Base-by-base conservation (phyloP, 2,329 filamentous ascomycete species). In the Eurotiales sp. region DNA sequence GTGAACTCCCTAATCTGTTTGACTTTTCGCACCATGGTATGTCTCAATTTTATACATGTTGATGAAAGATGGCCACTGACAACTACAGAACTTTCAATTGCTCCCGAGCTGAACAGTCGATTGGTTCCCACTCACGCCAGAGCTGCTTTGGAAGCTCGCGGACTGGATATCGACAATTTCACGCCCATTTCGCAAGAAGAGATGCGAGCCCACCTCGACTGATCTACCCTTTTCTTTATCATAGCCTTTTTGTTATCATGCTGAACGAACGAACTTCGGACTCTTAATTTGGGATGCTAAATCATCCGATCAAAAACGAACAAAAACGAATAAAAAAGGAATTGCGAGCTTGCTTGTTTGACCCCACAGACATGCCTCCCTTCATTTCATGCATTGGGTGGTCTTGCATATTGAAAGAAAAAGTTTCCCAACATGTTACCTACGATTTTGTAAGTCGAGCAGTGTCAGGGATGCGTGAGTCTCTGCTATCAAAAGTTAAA, bases 181-280 rank as follows among this genome's bases (percentile, higher is more conserved):
- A 90, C 85, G 62, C 92, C 92, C 41, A 79, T 99, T 77, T 78
- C 87, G 65, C 95, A 90, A 78, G 87, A 93, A 65, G 90, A 96
- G 71, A 97, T 99, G 93, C 89, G 96, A 77, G 93, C 93, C 54
- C 90, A 91, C 72, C 80, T 99, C 73, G 93, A 99, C 76, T 99
- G 87, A 91, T 51, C 21, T 51, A 42, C 27, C 17, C 48, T 32
- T 17, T 27, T 22, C 44, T 47, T 46, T 47, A 19, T 19, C n/a
- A 37, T 19, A 22, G n/a, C 21, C 11, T 46, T 22, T 40, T 42
- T 51, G 42, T 54, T 40, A 27, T 44, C 47, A 51, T 51, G 47
- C 47, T 39, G 30, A 51, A 43, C 47, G 42, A 54, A 44, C 23
- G 46, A 45, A 43, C 39, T 44, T 49, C 51, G 61, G 56, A 71